Base-by-base conservation (phyloP, 2,329 filamentous ascomycete genomes). In the Alternaria hordeiaustralica region DNA sequence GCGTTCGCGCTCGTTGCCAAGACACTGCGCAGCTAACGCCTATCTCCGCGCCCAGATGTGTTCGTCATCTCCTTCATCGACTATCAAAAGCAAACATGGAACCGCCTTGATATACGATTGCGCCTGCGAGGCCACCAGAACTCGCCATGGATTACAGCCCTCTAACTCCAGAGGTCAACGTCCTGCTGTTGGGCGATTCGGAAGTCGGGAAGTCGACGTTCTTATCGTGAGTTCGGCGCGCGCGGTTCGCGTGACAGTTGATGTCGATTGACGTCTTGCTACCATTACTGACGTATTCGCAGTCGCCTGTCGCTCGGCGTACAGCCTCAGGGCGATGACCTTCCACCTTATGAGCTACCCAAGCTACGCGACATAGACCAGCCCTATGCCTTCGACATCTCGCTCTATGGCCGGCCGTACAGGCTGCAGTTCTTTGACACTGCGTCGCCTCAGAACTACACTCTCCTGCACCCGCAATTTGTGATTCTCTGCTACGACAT, bases 121-220 rank as follows among this genome's bases (percentile, higher is more conserved):
- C 9, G 51, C 50, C 58, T 25, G 43, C 46, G 43, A 53, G 60
- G 60, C 63, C 41, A 12, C n/a, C 11, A 26, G 8, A 28, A 13
- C 10, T 10, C 12, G 26, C 30, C 46, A 76, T 77, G 74, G 71
- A 73, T 6, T 69, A 71, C 25, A 50, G 62, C 5, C 30, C 60
- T 9, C 10, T 65, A 1, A 62, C 74, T 9, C 75, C 75, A n/a
- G 68, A 71, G 33, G 41, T 71, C 15, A 82, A 79, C 23, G 83
- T 90, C 54, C 81, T 90, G 7, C 79, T 90, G 15, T 80, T 90
- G 3, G 88, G 88, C 56, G 87, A 89, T 62, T 73, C 83, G 41
- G 86, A 85, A 55, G 87, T 88, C 49, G 88, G 88, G 61, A 90
- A 89, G 78, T 87, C 87, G 55, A 88, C 86, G 10, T 89, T 90